Conservation (phyloP, 2,329 filamentous ascomycete species). For the Conoideocrella luteorostrata region DNA sequence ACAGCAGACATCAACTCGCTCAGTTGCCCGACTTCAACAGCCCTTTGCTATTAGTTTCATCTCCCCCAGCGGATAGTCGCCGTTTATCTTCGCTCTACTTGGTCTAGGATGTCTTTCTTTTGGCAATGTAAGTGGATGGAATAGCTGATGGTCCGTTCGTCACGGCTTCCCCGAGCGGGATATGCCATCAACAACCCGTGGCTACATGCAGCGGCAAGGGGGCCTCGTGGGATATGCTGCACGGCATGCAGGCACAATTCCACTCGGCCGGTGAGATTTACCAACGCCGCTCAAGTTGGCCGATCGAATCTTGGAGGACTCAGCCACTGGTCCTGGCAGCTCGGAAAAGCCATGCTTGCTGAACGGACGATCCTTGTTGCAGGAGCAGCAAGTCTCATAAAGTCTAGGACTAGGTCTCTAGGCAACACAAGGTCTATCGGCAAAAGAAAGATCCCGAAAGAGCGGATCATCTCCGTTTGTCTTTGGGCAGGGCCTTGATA, state of each 20-base stretch:
- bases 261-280: constrained; percentile 7
- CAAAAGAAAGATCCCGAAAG: constrained; percentile 4
- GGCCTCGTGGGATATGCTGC: not conserved
- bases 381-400: not conserved
- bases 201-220: constrained; percentile 6
- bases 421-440: constrained; percentile 5
- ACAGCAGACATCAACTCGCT: constrained; percentile 7
- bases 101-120: not conserved
- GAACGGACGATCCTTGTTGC: not conserved
- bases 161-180: constrained; percentile 6
- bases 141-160: constrained; percentile 7
- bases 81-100: constrained; percentile 4
- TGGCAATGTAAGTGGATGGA: not conserved
- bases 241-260: constrained; percentile 1
- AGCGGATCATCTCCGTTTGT: constrained; percentile 3
- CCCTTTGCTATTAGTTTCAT: not conserved
- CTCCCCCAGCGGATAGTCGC: not conserved
- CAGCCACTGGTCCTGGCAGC: not conserved
- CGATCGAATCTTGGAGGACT: not conserved
- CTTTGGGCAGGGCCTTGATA: not conserved
- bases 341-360: not conserved
- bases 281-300: not conserved
- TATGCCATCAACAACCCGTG: not conserved
- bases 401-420: not conserved
- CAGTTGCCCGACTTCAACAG: constrained; percentile 6